Base-by-base conservation (phyloP, 192 early-diverging fungal species). In the Pecoramyces ruminantium region DNA sequence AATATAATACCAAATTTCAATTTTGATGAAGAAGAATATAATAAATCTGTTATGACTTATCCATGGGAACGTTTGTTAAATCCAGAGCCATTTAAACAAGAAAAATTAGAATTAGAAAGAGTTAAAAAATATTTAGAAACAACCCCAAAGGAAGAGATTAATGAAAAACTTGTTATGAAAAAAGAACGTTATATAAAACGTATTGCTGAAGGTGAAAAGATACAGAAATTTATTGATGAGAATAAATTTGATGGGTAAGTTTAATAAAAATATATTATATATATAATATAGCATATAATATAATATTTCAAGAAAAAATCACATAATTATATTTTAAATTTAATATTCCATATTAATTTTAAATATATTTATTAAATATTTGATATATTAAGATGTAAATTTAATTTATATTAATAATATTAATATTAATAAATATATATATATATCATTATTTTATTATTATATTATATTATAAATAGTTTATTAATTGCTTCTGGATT, bases 401-500 rank as follows among this genome's bases (percentile, higher is more conserved):
- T n/a, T n/a, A n/a, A n/a, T n/a, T n/a, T n/a, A n/a, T n/a, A n/a
- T n/a, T n/a, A n/a, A n/a, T n/a, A n/a, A n/a, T n/a, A n/a, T n/a
- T n/a, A n/a, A n/a, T n/a, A n/a, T n/a, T n/a, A n/a, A n/a, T n/a
- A n/a, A n/a, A n/a, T n/a, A n/a, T n/a, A n/a, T n/a, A n/a, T n/a
- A n/a, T n/a, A n/a, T n/a, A n/a, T n/a, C n/a, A n/a, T n/a, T n/a
- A n/a, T n/a, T n/a, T n/a, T n/a, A n/a, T n/a, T n/a, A n/a, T n/a
- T n/a, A n/a, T n/a, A n/a, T n/a, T n/a, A n/a, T n/a, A n/a, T n/a
- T n/a, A 78, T 83, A 83, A 83, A 1, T 79, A 92, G 91, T 4
- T 86, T 99, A 18, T 83, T 98, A 21, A 83, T 97, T 29, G 94
- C 95, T 9, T 93, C 94, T 13, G 89, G 92, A 79, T 96, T 92